Evolutionary conservation across 169 alveolate genomes (phyloP), one percentile per base, ranked within the genome.

Genomic region (Plasmodium gonderi): DNA sequence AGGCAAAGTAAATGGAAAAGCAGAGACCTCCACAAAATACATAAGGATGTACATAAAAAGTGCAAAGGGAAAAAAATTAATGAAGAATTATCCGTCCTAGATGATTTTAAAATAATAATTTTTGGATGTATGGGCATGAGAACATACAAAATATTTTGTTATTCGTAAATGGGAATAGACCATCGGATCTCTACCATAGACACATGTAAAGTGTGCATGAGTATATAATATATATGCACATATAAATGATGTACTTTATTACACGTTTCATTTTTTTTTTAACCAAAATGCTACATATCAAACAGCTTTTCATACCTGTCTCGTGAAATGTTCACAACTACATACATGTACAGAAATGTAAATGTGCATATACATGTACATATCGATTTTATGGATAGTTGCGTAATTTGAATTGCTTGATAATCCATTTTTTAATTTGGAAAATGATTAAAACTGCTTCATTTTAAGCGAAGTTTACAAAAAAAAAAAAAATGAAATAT

Each of bases 51-150:
- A 38, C 54, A 47, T 42, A 38, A 29, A 77, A 72, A 85, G 44
- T 20, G 17, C 44, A 26, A 26, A n/a, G 9, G 42, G 7, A 42
- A 74, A 14, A 36, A 26, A 2, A 47, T 51, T 20, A 29, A 65
- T 33, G 72, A 33, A 42, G 51, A 77, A 20, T 51, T 85, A 40
- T 85, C 92, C 4, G 60, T 85, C 31, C 67, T 74, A 49, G 92
- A 85, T 51, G 85, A 74, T n/a, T 85, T 85, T 40, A 85, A 85
- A 51, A 33, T 85, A 1, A 74, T 85, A 29, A 23, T 85, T 36
- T 85, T 65, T 36, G 92, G 92, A n/a, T 85, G 92, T 17, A 85
- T 85, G 76, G 92, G 92, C 40, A 74, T 75, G 33, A 85, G 92
- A 49, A 85, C 92, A 6, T 85, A 85, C 51, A 85, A 85, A 47